Percentiles rank a stretch among this genome's conserved stretches.
Conservation (phyloP, 805 yeast genomes). For the Candida gorgasii region DNA sequence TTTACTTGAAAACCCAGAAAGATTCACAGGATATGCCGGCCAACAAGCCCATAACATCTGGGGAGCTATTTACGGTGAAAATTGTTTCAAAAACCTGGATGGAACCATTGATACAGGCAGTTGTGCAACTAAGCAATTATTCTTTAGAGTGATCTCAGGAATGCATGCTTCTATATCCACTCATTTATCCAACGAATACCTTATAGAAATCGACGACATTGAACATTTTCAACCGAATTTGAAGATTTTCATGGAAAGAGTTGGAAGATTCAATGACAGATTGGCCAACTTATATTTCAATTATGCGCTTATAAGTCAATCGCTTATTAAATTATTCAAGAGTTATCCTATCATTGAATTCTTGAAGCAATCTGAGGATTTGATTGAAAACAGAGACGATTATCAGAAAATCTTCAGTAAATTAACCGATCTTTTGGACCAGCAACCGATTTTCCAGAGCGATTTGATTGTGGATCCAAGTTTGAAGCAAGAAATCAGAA, state of each 20-base stretch:
- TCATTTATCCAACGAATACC: slow-evolving; percentile 83
- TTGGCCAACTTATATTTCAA: slow-evolving; percentile 88
- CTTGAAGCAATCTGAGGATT: slow-evolving; percentile 34
- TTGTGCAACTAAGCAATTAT: slow-evolving; percentile 75
- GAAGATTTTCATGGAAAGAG: slow-evolving; percentile 80
- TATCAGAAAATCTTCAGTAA: slow-evolving; percentile 23
- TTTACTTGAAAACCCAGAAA: slow-evolving; percentile 84
- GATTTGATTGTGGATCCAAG: slow-evolving; percentile 46
- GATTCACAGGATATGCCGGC: slow-evolving; percentile 96
- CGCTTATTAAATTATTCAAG: slow-evolving; percentile 61
- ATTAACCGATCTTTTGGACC: slow-evolving; percentile 25
- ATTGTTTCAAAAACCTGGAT: slow-evolving; percentile 63
- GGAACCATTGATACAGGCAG: slow-evolving; percentile 7
- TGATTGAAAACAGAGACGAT: slow-evolving; percentile 48
- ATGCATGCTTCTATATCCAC: slow-evolving; percentile 95
- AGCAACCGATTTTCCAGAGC: slow-evolving; percentile 47
- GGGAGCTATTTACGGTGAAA: slow-evolving; percentile 89
- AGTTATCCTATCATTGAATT: slow-evolving; percentile 21
- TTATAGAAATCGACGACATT: slow-evolving; percentile 33
- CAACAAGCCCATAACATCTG: slow-evolving; percentile 89
- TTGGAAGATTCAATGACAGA: slow-evolving; percentile 88
- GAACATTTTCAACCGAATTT: slow-evolving; percentile 81
- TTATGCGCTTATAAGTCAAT: slow-evolving; percentile 81
- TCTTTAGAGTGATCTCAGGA: slow-evolving; percentile 85
- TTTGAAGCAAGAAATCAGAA: slow-evolving; percentile 82